A percentile compares a stretch with the other conserved stretches of the same genome.
phyloP scores from a whole-genome alignment of 441 rosid species.

The Sinapis alba region DNA sequence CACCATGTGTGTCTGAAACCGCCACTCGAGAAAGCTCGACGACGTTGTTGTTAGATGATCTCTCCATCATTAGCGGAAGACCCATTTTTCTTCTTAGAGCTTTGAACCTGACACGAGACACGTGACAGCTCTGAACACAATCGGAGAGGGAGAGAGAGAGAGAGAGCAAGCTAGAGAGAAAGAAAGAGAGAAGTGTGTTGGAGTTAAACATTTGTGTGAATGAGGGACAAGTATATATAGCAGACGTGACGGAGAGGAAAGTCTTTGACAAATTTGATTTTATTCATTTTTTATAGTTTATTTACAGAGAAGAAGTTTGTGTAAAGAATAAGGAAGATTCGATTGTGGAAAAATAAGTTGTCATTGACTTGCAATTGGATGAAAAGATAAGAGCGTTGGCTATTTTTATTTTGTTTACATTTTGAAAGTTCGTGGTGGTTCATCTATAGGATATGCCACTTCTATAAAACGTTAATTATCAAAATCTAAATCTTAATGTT shows the following conservation, averaged over 20 bases:
- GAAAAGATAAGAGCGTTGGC: slow-evolving; percentile 22
- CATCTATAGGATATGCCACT: neutral
- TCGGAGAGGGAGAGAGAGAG: slow-evolving; percentile 25
- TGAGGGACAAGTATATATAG: slow-evolving; percentile 40
- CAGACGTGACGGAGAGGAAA: slow-evolving; percentile 33
- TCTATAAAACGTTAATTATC: slow-evolving; percentile 1
- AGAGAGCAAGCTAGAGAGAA: slow-evolving; percentile 34
- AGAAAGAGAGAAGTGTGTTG: slow-evolving; percentile 37
- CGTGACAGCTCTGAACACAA: slow-evolving; percentile 23
- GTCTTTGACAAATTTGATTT: slow-evolving; percentile 27
- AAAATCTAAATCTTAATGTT: neutral
- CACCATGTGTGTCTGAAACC: slow-evolving; percentile 83
- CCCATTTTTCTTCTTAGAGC: slow-evolving; percentile 43
- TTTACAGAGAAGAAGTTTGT: slow-evolving; percentile 12
- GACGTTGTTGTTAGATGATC: slow-evolving; percentile 21
- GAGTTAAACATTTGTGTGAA: slow-evolving; percentile 27
- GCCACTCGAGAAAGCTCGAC: slow-evolving; percentile 76
- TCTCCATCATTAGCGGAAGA: slow-evolving; percentile 37
- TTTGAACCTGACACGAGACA: slow-evolving; percentile 15
- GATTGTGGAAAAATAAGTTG: slow-evolving; percentile 30
- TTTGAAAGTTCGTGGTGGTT: slow-evolving; percentile 6
- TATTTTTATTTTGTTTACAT: slow-evolving; percentile 20
- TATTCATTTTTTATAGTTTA: neutral
- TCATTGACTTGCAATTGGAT: slow-evolving; percentile 40
- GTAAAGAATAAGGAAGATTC: slow-evolving; percentile 34